Percentiles rank a stretch among this genome's conserved stretches.
phyloP scores from a whole-genome alignment of 148 eudicot species.

The Fagopyrum homotropicum region DNA sequence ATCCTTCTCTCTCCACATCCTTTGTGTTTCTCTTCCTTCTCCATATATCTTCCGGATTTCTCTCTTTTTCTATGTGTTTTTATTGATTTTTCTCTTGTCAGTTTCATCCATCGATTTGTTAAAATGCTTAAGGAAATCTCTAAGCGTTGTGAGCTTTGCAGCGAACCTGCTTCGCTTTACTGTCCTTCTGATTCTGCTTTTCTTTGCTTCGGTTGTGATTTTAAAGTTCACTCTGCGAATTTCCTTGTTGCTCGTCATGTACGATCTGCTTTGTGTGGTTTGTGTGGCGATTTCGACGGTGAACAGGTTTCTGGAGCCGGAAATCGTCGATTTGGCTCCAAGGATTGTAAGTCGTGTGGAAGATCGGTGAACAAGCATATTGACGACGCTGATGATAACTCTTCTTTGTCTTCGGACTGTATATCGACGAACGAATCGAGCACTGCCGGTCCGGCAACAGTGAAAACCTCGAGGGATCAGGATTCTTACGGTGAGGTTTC shows the following conservation, averaged over 20 bases:
- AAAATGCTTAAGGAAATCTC: neutral
- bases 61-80: neutral
- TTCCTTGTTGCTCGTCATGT: slow-evolving; percentile 75
- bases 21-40: neutral
- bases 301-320: slow-evolving; percentile 25
- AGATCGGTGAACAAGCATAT: slow-evolving; percentile 1
- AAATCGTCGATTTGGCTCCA: neutral
- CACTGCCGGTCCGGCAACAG: neutral
- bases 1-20: slow-evolving; percentile 1
- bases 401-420: slow-evolving; percentile 25
- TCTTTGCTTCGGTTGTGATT: slow-evolving; percentile 44
- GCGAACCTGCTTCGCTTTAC: slow-evolving; percentile 28
- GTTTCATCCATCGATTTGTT: neutral
- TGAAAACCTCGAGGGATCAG: neutral
- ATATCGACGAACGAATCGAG: slow-evolving; percentile 23
- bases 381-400: slow-evolving; percentile 15
- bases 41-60: slow-evolving; percentile 4
- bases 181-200: slow-evolving; percentile 56
- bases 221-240: slow-evolving; percentile 48
- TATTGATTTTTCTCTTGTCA: no score
- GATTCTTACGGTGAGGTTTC: slow-evolving; percentile 14
- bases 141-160: slow-evolving; percentile 42
- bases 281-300: slow-evolving; percentile 22
- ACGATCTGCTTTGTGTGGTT: slow-evolving; percentile 29
- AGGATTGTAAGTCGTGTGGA: slow-evolving; percentile 28